A percentile compares a stretch with the other conserved stretches of the same genome.
phyloP scores from a whole-genome alignment of 768 basidiomycete genomes.

The Cystobasidium onofrii region DNA sequence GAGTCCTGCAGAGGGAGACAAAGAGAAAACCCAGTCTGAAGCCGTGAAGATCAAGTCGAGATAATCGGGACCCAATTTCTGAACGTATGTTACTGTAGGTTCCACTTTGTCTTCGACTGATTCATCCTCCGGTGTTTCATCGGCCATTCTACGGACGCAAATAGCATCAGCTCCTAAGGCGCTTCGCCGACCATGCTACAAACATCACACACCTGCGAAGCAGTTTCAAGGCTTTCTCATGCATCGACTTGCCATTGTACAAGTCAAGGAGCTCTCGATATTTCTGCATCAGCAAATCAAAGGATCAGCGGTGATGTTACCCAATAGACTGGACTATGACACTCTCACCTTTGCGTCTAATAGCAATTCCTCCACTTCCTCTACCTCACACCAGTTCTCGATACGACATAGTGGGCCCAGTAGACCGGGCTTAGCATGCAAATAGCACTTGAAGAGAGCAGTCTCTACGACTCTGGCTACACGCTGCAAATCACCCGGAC shows the following conservation, averaged over 20 bases:
- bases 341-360: conserved; percentile 62
- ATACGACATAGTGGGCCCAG: conserved; percentile 79
- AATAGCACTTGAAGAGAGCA: conserved; percentile 83
- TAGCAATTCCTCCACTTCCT: conserved; percentile 80
- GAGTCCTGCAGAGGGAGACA: conserved; percentile 64
- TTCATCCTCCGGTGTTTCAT: conserved; percentile 57
- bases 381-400: conserved; percentile 95
- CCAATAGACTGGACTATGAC: not conserved
- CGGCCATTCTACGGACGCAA: conserved; percentile 56
- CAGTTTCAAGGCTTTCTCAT: conserved; percentile 71
- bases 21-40: conserved; percentile 75
- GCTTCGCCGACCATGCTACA: not conserved
- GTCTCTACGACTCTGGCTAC: conserved; percentile 93
- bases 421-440: conserved; percentile 67
- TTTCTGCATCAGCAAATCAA: conserved; percentile 55
- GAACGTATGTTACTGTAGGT: conserved; percentile 81
- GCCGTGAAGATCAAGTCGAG: conserved; percentile 71
- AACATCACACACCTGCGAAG: conserved; percentile 63
- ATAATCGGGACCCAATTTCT: conserved; percentile 76
- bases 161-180: too few species aligned
- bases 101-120: conserved; percentile 59
- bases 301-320: not conserved
- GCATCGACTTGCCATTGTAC: conserved; percentile 94
- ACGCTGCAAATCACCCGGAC: conserved; percentile 73
- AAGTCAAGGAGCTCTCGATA: conserved; percentile 79